These are phyloP conservation scores for Sanguinoderma infundibulare DNA, from an alignment of 1,284 basidiomycete species.

Conservation along the genomic window DNA sequence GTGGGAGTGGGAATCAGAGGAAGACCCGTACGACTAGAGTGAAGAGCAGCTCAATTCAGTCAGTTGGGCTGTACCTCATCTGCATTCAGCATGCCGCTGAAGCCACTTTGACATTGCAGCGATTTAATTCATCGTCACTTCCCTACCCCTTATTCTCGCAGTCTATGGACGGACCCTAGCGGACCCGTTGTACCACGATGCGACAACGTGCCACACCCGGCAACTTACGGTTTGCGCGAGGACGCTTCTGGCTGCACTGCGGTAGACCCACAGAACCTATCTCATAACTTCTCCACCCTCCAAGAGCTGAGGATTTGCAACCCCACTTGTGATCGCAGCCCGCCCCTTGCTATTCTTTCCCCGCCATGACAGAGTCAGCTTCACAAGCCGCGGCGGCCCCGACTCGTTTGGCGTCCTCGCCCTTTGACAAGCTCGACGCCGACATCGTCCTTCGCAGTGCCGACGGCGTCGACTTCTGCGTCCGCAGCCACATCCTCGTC, in stretches of 20 bases:
- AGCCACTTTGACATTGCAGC: no score
- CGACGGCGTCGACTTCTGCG: conserved; percentile 22
- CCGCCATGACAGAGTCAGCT: neutral
- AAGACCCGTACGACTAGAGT: no score
- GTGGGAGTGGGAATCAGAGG: no score
- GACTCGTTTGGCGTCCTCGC: neutral
- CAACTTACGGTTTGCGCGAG: neutral
- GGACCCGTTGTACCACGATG: neutral
- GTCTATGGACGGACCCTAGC: no score
- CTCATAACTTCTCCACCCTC: neutral
- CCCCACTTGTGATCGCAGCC: no score
- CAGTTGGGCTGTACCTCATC: no score
- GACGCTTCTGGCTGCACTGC: neutral
- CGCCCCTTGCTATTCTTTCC: neutral
- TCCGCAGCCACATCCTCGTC: conserved; percentile 21
- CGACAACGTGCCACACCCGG: neutral
- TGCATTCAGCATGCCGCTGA: no score
- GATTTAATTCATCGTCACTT: no score
- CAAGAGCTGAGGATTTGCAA: neutral
- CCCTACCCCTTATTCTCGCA: no score
- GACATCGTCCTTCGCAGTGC: conserved; percentile 24
- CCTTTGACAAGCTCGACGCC: conserved; percentile 28
- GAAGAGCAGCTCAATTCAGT: no score
- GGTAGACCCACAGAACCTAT: neutral
- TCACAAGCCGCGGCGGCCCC: neutral